Conservation (phyloP, 257 asterid genomes). For the Ilex asprella region DNA sequence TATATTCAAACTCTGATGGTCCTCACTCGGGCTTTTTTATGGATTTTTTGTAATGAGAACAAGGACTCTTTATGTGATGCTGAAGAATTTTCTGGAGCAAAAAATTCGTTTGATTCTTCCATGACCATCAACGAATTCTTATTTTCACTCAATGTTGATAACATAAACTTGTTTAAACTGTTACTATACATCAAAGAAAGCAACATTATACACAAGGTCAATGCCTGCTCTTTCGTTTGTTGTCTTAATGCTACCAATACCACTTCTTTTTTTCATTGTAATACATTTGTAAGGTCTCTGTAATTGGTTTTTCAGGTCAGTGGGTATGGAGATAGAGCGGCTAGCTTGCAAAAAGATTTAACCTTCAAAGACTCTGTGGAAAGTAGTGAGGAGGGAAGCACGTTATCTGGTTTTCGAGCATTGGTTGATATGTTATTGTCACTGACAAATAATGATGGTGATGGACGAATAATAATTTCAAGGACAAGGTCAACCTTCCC, state of each 20-base stretch:
- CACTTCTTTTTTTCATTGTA: slow-evolving; percentile 1
- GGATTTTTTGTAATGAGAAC: slow-evolving; percentile 30
- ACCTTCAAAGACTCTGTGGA: slow-evolving; percentile 25
- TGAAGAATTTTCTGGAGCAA: slow-evolving; percentile 19
- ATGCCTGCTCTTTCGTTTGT: slow-evolving; percentile 9
- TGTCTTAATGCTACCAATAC: slow-evolving; percentile 9
- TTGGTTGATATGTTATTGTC: slow-evolving; percentile 57
- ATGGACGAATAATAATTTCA: slow-evolving; percentile 74
- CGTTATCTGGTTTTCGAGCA: slow-evolving; percentile 77
- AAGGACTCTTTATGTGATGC: slow-evolving; percentile 24
- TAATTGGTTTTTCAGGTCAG: slow-evolving; percentile 46
- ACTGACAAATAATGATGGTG: slow-evolving; percentile 66
- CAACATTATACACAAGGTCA: slow-evolving; percentile 79
- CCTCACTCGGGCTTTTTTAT: slow-evolving; percentile 59
- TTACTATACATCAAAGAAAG: slow-evolving; percentile 66
- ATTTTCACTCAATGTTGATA: slow-evolving; percentile 83
- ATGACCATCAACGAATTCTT: slow-evolving; percentile 77
- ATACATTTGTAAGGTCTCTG: slow-evolving; percentile 11
- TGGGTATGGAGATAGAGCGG: slow-evolving; percentile 74
- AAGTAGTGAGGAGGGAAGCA: slow-evolving; percentile 50
- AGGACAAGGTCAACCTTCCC: slow-evolving; percentile 32
- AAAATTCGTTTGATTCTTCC: slow-evolving; percentile 36
- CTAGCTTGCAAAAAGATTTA: slow-evolving; percentile 30
- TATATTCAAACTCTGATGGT: slow-evolving; percentile 84
- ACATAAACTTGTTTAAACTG: slow-evolving; percentile 81